Evolutionary conservation across 2,329 filamentous ascomycete genomes (phyloP).

Genomic region (Venturia aucupariae): DNA sequence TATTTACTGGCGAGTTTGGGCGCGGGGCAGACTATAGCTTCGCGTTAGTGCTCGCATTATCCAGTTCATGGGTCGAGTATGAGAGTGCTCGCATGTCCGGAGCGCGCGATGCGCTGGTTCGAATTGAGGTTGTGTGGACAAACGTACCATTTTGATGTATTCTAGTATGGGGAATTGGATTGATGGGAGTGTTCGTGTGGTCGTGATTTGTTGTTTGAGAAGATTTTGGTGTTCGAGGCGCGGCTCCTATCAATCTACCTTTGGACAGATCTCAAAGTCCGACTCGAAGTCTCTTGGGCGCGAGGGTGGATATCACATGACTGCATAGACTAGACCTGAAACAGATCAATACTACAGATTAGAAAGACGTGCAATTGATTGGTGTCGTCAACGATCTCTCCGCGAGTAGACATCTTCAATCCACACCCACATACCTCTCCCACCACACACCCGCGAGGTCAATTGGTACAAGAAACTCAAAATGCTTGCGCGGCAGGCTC

Average conservation of each 20-base stretch:
- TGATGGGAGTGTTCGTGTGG: neutral
- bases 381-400: neutral
- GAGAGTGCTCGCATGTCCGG: neutral
- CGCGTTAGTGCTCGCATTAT: neutral
- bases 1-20: constrained; percentile 10
- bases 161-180: neutral
- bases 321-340: neutral
- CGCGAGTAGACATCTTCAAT: neutral
- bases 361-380: neutral
- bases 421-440: neutral
- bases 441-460: constrained; percentile 9
- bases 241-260: neutral
- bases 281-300: neutral
- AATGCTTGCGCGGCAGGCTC: constrained; percentile 34
- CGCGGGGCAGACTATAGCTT: constrained; percentile 7
- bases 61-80: neutral
- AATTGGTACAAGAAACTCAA: constrained; percentile 19
- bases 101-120: neutral
- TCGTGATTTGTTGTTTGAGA: neutral
- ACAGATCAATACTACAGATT: neutral
- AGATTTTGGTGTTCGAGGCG: neutral
- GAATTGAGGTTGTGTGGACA: neutral
- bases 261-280: neutral
- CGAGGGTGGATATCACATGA: neutral
- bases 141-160: neutral